phyloP scores from a whole-genome alignment of 2,329 filamentous ascomycete species.

The Ophiostoma piceae region DNA sequence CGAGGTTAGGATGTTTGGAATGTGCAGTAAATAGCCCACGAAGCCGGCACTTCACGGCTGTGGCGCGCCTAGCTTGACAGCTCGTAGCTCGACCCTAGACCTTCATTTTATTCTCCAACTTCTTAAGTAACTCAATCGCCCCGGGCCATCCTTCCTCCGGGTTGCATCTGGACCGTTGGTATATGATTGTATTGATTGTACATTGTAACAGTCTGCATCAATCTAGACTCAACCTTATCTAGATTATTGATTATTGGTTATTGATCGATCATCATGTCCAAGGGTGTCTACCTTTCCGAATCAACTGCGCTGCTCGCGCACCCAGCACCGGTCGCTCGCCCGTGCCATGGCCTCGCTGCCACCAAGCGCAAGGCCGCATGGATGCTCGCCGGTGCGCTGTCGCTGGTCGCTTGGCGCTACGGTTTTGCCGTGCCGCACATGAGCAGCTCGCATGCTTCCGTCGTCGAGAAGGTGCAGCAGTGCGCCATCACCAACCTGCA shows the following conservation, averaged over 20 bases:
- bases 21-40: not conserved
- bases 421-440: not conserved
- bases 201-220: not conserved
- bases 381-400: slow-evolving; percentile 3
- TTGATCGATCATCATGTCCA: not conserved
- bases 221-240: not conserved
- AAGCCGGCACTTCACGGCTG: slow-evolving; percentile 8
- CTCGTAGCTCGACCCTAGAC: not conserved
- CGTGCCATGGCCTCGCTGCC: not conserved
- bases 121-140: not conserved
- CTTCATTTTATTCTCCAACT: not conserved
- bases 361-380: slow-evolving; percentile 12
- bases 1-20: not conserved
- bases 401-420: not conserved
- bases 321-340: not conserved
- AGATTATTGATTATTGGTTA: not conserved
- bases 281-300: slow-evolving; percentile 6
- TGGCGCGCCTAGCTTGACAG: not conserved
- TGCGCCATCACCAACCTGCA: slow-evolving; percentile 9
- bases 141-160: not conserved
- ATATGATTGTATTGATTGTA: not conserved
- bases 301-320: not conserved
- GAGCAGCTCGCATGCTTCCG: not conserved
- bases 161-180: not conserved
- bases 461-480: slow-evolving; percentile 13